A percentile compares a stretch with the other conserved stretches of the same genome.
Evolutionary conservation across 805 yeast species (phyloP).

Genomic region (Nakazawaea wickerhamii): DNA sequence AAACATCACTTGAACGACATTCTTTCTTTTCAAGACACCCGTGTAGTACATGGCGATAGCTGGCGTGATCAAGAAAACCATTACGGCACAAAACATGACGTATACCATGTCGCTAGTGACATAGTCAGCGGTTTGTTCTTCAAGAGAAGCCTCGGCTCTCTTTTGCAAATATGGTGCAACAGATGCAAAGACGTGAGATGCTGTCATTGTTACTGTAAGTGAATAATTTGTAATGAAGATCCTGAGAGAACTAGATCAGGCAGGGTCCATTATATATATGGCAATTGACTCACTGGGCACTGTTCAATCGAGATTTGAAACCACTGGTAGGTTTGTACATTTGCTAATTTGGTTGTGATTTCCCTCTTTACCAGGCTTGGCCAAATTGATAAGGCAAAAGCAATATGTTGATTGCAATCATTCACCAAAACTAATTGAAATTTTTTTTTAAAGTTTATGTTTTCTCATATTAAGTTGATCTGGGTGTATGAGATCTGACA

Average conservation of each 20-base stretch:
- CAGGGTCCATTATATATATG: no score
- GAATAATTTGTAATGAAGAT: background rate
- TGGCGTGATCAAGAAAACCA: conserved; percentile 44
- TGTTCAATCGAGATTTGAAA: no score
- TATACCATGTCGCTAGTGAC: conserved; percentile 45
- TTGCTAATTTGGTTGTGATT: background rate
- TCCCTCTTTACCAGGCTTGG: background rate
- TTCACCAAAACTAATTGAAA: no score
- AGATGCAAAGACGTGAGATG: background rate
- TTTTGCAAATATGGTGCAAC: background rate
- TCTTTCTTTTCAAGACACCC: conserved; percentile 36
- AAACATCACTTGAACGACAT: conserved; percentile 37
- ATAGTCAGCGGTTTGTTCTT: conserved; percentile 33
- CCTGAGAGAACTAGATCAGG: no score
- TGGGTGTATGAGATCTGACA: no score
- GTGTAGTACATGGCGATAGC: conserved; percentile 40
- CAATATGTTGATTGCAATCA: no score
- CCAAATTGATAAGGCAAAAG: background rate
- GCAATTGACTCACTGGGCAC: no score
- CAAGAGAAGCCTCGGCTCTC: conserved; percentile 13
- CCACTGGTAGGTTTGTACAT: background rate
- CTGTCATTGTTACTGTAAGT: background rate
- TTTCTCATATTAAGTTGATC: no score
- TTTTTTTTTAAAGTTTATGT: no score
- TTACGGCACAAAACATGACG: conserved; percentile 40